phyloP scores from a whole-genome alignment of 768 basidiomycete genomes.

The Filobasidium floriforme region DNA sequence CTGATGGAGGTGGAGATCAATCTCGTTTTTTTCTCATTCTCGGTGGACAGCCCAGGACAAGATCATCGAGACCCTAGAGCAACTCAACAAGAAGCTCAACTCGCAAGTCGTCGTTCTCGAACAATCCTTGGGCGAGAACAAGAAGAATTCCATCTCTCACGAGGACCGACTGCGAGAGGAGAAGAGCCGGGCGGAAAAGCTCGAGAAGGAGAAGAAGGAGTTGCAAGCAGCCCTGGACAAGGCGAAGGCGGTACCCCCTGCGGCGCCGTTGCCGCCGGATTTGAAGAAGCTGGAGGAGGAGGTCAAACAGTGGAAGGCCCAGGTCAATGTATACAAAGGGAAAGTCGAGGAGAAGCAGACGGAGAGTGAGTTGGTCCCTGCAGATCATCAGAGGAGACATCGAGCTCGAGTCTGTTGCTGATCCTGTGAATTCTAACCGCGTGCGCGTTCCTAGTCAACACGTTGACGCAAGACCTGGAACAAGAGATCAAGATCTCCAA shows the following conservation, averaged over 20 bases:
- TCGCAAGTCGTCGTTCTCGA: slow-evolving; percentile 29
- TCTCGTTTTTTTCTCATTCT: background rate
- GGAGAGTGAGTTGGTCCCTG: slow-evolving; percentile 33
- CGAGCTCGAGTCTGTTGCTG: too few relatives aligned
- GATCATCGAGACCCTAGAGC: slow-evolving; percentile 32
- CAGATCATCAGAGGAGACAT: too few relatives aligned
- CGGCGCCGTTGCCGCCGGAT: slow-evolving; percentile 22
- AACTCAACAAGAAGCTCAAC: slow-evolving; percentile 36
- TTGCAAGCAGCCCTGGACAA: background rate
- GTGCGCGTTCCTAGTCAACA: too few relatives aligned
- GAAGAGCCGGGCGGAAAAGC: background rate
- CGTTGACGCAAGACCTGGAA: slow-evolving; percentile 27
- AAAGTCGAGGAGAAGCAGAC: slow-evolving; percentile 29
- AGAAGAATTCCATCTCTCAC: background rate
- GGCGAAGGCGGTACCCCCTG: slow-evolving; percentile 6
- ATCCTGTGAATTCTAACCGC: too few relatives aligned
- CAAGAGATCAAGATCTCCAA: slow-evolving; percentile 35
- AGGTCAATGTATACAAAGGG: slow-evolving; percentile 25
- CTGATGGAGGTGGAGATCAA: background rate
- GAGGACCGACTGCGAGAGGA: background rate
- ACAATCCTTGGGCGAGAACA: slow-evolving; percentile 13
- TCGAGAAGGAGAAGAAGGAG: background rate
- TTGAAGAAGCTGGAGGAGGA: slow-evolving; percentile 28
- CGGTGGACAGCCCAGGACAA: slow-evolving; percentile 36
- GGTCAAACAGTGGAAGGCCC: slow-evolving; percentile 33